Conservation (phyloP, 257 asterid genomes). For the Solanum sparsipilum region DNA sequence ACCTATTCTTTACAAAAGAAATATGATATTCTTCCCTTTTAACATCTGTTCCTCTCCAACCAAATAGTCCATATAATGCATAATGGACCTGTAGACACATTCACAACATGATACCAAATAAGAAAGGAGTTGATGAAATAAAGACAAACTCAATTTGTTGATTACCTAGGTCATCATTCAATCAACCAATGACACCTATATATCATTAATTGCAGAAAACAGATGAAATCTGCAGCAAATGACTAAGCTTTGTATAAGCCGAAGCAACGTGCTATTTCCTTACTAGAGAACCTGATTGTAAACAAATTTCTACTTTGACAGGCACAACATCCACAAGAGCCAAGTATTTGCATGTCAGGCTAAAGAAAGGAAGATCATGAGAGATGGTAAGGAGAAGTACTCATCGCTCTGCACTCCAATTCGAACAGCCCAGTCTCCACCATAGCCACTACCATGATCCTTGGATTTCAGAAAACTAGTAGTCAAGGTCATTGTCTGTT, state of each 20-base stretch:
- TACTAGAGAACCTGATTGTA: neutral
- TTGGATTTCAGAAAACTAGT: conserved; percentile 77
- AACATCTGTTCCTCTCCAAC: neutral
- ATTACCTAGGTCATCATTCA: neutral
- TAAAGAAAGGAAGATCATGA: conserved; percentile 7
- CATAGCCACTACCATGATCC: conserved; percentile 79
- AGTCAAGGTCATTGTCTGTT: conserved; percentile 60
- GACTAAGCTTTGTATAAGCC: neutral
- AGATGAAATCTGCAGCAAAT: neutral
- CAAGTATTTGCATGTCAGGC: neutral
- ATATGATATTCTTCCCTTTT: neutral
- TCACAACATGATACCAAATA: neutral
- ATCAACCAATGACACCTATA: neutral
- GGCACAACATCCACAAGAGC: neutral
- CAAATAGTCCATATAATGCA: neutral
- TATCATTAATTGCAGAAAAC: neutral
- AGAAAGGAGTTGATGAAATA: neutral
- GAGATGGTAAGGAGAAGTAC: conserved; percentile 33
- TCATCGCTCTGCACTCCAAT: conserved; percentile 53
- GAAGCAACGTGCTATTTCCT: neutral
- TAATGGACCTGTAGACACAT: neutral
- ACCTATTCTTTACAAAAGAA: neutral
- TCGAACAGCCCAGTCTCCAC: conserved; percentile 96
- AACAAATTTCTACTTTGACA: neutral
- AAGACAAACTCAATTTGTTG: neutral